phyloP scores from a whole-genome alignment of 371 early-diverging fungal genomes.

The Zychaea mexicana region DNA sequence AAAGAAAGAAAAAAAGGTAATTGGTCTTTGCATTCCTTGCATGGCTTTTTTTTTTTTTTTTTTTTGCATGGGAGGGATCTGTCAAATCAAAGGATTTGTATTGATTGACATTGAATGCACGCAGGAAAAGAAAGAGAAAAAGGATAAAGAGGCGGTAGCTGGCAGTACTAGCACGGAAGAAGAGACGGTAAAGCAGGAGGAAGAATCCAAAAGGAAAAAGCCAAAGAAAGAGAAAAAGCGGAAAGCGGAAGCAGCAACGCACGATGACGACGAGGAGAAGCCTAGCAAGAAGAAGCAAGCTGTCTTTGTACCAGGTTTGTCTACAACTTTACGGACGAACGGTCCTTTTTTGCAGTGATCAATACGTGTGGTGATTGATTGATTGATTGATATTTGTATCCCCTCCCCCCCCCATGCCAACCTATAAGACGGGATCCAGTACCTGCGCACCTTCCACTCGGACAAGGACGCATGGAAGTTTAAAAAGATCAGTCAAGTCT shows the following conservation, averaged over 20 bases:
- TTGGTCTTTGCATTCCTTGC: not conserved
- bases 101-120: too few species aligned
- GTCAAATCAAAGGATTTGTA: too few species aligned
- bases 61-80: too few species aligned
- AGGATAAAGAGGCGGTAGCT: too few species aligned
- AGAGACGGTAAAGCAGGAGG: not conserved
- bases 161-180: too few species aligned
- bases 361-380: not conserved
- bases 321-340: too few species aligned
- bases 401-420: too few species aligned
- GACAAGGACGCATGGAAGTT: conserved; percentile 57
- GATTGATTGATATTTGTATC: too few species aligned
- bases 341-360: too few species aligned
- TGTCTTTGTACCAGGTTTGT: not conserved
- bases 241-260: too few species aligned
- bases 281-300: not conserved
- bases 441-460: conserved; percentile 7
- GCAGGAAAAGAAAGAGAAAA: too few species aligned
- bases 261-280: not conserved
- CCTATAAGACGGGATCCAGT: conserved; percentile 2
- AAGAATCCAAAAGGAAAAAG: conserved; percentile 1
- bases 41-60: not conserved
- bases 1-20: not conserved
- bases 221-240: not conserved
- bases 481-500: conserved; percentile 62